Conservation (phyloP, 805 yeast species). For the Pichia eremophila region DNA sequence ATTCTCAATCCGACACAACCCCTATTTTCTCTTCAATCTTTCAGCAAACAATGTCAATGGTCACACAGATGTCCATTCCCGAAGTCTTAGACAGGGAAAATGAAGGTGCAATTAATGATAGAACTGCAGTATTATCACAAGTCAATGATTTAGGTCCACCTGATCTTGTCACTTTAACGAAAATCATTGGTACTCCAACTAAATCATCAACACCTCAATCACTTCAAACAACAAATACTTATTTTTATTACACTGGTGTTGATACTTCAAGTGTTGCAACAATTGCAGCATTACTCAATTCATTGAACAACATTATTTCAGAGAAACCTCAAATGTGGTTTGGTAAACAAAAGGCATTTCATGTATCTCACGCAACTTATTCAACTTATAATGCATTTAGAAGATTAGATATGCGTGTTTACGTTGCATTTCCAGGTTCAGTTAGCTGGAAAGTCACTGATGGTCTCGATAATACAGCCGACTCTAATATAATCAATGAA, state of each 20-base stretch:
- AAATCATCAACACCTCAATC: slow-evolving; percentile 6
- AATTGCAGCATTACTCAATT: slow-evolving; percentile 65
- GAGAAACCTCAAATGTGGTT: slow-evolving; percentile 69
- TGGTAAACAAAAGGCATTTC: slow-evolving; percentile 62
- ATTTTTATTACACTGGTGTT: slow-evolving; percentile 63
- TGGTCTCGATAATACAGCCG: slow-evolving; percentile 35
- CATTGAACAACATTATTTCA: slow-evolving; percentile 52
- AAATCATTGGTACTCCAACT: slow-evolving; percentile 20
- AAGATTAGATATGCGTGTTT: slow-evolving; percentile 59
- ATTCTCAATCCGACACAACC: too few relatives aligned
- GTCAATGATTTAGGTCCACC: slow-evolving; percentile 68
- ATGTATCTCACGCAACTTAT: slow-evolving; percentile 62
- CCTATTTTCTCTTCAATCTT: not conserved
- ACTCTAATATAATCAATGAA: not conserved
- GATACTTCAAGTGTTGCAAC: slow-evolving; percentile 72
- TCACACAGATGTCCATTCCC: not conserved
- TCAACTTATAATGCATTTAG: slow-evolving; percentile 56
- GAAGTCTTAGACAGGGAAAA: slow-evolving; percentile 40
- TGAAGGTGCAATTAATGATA: slow-evolving; percentile 48
- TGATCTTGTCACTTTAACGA: slow-evolving; percentile 46
- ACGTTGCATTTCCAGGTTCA: slow-evolving; percentile 68
- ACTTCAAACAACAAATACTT: slow-evolving; percentile 48
- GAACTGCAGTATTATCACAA: slow-evolving; percentile 49
- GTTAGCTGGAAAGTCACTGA: slow-evolving; percentile 47
- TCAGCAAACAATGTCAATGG: not conserved